Percentiles rank a stretch among this genome's conserved stretches.
phyloP scores from a whole-genome alignment of 345 rosid genomes.

The Rhodamnia rubescens region DNA sequence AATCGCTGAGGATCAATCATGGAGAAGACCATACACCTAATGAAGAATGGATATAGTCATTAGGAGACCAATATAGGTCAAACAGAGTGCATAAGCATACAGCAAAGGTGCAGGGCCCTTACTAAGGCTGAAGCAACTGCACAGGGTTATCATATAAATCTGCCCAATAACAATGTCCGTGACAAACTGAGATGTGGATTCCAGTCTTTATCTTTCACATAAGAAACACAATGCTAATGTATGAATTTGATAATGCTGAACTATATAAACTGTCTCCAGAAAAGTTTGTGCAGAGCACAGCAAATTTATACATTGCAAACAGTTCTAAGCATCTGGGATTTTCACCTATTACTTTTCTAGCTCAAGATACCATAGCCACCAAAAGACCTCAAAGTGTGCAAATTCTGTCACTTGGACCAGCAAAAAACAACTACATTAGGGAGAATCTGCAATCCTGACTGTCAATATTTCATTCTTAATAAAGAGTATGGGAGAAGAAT shows the following conservation, averaged over 20 bases:
- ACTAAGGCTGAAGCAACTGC: background rate
- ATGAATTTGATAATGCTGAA: background rate
- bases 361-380: background rate
- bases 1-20: conserved; percentile 9
- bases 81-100: background rate
- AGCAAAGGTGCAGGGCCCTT: background rate
- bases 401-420: background rate
- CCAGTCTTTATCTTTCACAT: background rate
- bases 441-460: background rate
- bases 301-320: background rate
- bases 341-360: background rate
- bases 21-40: conserved; percentile 28
- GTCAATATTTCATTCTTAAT: background rate
- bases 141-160: background rate
- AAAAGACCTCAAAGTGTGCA: background rate
- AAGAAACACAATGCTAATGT: background rate
- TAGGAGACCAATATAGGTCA: background rate
- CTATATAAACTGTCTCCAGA: background rate
- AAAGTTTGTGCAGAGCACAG: background rate
- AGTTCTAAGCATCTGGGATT: background rate
- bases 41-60: conserved; percentile 4
- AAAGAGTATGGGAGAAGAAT: background rate
- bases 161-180: background rate
- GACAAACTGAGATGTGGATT: background rate
- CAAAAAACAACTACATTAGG: background rate